These are phyloP conservation scores for Cnidoscolus chayamansa DNA, from an alignment of 441 rosid species.

Conservation along the genomic window DNA sequence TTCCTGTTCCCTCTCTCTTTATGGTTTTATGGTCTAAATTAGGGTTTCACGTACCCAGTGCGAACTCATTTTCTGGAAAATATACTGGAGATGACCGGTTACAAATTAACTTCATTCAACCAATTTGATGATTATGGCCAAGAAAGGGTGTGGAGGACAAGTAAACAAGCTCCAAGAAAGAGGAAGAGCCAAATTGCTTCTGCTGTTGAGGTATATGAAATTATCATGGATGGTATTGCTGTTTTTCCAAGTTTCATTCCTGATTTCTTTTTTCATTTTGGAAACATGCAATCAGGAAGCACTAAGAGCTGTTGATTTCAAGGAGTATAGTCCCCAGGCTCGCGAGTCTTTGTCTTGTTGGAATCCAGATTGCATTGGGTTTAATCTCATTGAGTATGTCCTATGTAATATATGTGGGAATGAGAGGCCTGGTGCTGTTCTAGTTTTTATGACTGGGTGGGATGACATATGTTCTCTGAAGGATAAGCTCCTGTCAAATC, in stretches of 20 bases:
- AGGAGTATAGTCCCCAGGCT: constrained; percentile 53
- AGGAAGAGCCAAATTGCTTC: constrained; percentile 87
- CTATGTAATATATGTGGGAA: constrained; percentile 64
- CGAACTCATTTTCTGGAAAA: constrained; percentile 68
- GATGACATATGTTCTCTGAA: constrained; percentile 84
- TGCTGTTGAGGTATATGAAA: constrained; percentile 66
- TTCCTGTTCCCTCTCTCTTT: neutral
- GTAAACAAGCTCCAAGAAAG: constrained; percentile 74
- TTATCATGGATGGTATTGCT: constrained; percentile 8
- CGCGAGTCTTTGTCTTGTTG: constrained; percentile 72
- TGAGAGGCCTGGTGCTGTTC: constrained; percentile 72
- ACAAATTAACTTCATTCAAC: constrained; percentile 65
- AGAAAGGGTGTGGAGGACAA: constrained; percentile 81
- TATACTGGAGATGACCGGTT: constrained; percentile 68
- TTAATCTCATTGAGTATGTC: constrained; percentile 77
- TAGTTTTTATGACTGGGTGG: constrained; percentile 96
- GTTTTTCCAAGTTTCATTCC: neutral
- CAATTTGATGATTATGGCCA: constrained; percentile 92
- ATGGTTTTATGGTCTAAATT: constrained; percentile 23
- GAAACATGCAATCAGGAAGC: constrained; percentile 53
- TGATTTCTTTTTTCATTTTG: constrained; percentile 21
- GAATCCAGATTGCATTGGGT: constrained; percentile 93
- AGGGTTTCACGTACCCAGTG: constrained; percentile 84
- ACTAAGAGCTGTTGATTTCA: constrained; percentile 62
- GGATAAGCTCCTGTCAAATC: constrained; percentile 73